These are phyloP conservation scores for Nicotiana paniculata DNA, from an alignment of 257 asterid genomes.

Conservation along the genomic window DNA sequence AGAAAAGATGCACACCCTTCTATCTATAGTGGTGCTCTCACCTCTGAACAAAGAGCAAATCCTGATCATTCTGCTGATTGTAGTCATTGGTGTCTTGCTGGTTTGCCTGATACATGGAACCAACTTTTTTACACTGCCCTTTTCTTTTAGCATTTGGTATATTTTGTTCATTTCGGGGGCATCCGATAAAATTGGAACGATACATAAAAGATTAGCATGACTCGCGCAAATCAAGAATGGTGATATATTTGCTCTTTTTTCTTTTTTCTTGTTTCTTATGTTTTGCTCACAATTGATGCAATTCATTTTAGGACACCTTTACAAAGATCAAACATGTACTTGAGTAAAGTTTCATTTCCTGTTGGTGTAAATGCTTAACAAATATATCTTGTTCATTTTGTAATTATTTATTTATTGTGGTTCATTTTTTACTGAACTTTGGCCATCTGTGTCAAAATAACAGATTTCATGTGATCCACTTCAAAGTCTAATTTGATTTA, in stretches of 20 bases:
- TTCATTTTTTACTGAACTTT: neutral
- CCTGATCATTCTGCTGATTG: conserved; percentile 92
- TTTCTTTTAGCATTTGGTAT: conserved; percentile 23
- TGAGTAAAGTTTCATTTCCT: neutral
- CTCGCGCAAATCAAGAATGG: too few species aligned
- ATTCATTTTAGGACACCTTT: neutral
- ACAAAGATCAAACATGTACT: neutral
- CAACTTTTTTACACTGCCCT: conserved; percentile 71
- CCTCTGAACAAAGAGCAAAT: conserved; percentile 61
- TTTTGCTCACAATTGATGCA: neutral
- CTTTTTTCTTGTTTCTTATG: neutral
- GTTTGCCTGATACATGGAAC: conserved; percentile 97
- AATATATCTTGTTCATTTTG: neutral
- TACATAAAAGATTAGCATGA: too few species aligned
- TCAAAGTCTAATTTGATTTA: neutral
- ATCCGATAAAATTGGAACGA: too few species aligned
- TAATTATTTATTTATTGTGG: neutral
- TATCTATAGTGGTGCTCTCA: conserved; percentile 71
- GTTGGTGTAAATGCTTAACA: neutral
- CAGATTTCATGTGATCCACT: neutral
- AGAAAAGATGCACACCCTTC: conserved; percentile 99
- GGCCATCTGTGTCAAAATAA: neutral
- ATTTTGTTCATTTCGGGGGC: too few species aligned
- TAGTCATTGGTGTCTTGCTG: conserved; percentile 99
- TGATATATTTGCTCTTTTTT: too few species aligned